phyloP scores from a whole-genome alignment of 2,329 filamentous ascomycete species.

The Pseudocercospora crystallina region DNA sequence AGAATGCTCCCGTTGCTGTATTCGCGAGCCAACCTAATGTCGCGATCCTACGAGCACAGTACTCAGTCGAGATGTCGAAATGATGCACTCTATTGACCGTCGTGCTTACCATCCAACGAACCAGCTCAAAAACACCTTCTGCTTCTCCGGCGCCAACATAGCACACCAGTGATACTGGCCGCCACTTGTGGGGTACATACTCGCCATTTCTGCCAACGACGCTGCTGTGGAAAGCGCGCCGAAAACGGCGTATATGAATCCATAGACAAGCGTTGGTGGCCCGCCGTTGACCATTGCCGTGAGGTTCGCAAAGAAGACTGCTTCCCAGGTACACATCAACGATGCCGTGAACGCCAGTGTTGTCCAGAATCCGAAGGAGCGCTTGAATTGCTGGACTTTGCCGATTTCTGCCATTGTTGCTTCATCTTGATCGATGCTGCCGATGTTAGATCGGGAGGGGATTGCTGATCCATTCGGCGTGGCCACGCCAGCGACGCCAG shows the following conservation, averaged over 20 bases:
- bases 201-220: slow-evolving; percentile 22
- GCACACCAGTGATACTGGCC: slow-evolving; percentile 22
- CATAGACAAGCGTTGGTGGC: slow-evolving; percentile 22
- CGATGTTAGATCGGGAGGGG: too few relatives aligned
- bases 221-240: slow-evolving; percentile 16
- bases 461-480: too few relatives aligned
- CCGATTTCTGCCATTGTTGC: slow-evolving; percentile 12
- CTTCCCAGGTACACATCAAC: slow-evolving; percentile 26
- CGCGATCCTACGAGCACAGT: slow-evolving; percentile 34
- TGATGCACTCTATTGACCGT: slow-evolving; percentile 34
- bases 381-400: slow-evolving; percentile 10
- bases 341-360: slow-evolving; percentile 21
- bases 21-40: slow-evolving; percentile 36
- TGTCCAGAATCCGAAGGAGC: slow-evolving; percentile 19
- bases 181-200: slow-evolving; percentile 16
- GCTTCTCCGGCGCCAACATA: slow-evolving; percentile 23
- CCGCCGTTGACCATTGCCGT: slow-evolving; percentile 26
- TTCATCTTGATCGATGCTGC: slow-evolving; percentile 9
- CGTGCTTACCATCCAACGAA: slow-evolving; percentile 43
- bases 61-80: slow-evolving; percentile 36
- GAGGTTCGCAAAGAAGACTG: slow-evolving; percentile 17
- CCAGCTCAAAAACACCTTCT: slow-evolving; percentile 46
- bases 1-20: slow-evolving; percentile 15
- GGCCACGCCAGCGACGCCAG: too few relatives aligned
- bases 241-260: slow-evolving; percentile 21